These are phyloP conservation scores for Guyanaporus albipodus DNA, from an alignment of 768 basidiomycete genomes.

Conservation along the genomic window DNA sequence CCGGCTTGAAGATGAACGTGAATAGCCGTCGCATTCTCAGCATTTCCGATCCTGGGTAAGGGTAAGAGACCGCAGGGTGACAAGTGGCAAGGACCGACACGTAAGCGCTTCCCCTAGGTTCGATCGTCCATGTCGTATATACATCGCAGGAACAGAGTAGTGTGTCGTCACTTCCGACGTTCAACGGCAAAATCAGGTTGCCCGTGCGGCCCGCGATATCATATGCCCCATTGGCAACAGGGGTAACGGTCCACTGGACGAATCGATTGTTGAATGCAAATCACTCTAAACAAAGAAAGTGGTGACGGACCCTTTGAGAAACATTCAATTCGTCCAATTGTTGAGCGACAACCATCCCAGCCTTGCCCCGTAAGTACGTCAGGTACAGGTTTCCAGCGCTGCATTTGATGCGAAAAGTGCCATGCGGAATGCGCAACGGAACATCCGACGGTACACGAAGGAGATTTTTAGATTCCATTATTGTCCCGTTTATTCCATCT, in stretches of 20 bases:
- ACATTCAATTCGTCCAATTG: not conserved
- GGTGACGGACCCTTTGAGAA: not conserved
- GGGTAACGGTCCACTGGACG: not conserved
- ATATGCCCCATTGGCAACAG: not conserved
- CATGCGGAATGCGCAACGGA: not conserved
- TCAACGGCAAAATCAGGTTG: not conserved
- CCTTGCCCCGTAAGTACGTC: not conserved
- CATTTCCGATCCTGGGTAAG: conserved; percentile 2
- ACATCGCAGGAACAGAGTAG: not conserved
- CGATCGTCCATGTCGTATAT: not conserved
- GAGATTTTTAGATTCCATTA: not conserved
- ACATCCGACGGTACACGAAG: not conserved
- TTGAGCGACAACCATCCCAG: not conserved
- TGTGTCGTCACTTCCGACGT: not conserved
- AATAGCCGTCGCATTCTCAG: not conserved
- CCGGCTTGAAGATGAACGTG: no score
- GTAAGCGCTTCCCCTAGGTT: not conserved
- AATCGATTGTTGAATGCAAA: not conserved
- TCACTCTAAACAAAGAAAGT: not conserved
- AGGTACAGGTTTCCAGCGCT: not conserved
- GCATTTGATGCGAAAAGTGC: conserved; percentile 3
- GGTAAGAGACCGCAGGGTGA: no score
- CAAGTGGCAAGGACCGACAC: not conserved
- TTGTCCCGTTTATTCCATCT: not conserved
- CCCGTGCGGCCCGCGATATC: not conserved